Conservation (phyloP, 345 rosid genomes). For the Stellera chamaejasme region DNA sequence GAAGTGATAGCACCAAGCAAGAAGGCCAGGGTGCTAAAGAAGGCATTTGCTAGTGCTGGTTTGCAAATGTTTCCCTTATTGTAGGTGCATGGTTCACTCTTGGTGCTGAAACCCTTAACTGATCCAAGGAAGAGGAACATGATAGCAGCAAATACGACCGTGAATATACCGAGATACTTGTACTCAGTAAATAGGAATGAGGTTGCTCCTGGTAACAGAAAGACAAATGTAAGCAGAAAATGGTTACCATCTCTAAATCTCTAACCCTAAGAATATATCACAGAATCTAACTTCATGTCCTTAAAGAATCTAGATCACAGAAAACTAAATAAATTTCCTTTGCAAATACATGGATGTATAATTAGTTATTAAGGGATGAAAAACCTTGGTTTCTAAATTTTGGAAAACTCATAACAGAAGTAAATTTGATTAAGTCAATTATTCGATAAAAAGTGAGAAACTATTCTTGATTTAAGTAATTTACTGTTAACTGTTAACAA, state of each 20-base stretch:
- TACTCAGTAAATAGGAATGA: constrained; percentile 56
- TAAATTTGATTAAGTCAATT: no score
- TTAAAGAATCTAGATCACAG: no score
- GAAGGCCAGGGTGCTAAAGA: constrained; percentile 60
- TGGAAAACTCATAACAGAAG: no score
- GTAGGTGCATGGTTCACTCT: constrained; percentile 52
- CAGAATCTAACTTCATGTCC: no score
- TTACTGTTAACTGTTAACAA: no score
- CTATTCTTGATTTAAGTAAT: no score
- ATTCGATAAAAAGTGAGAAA: no score
- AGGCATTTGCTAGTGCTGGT: constrained; percentile 55
- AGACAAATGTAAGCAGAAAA: no score
- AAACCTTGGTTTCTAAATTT: background rate
- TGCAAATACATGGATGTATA: background rate
- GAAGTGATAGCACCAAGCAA: constrained; percentile 65
- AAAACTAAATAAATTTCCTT: no score
- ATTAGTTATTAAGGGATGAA: background rate
- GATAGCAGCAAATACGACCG: constrained; percentile 30
- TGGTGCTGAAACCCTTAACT: constrained; percentile 59
- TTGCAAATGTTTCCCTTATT: constrained; percentile 44
- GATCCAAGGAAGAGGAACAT: constrained; percentile 69
- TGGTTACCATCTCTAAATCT: no score
- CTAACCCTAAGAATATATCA: no score
- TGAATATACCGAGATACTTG: constrained; percentile 47
- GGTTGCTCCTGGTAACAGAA: constrained; percentile 43